phyloP scores from a whole-genome alignment of 495 filamentous ascomycete species.

The Lophiostoma macrostomum region DNA sequence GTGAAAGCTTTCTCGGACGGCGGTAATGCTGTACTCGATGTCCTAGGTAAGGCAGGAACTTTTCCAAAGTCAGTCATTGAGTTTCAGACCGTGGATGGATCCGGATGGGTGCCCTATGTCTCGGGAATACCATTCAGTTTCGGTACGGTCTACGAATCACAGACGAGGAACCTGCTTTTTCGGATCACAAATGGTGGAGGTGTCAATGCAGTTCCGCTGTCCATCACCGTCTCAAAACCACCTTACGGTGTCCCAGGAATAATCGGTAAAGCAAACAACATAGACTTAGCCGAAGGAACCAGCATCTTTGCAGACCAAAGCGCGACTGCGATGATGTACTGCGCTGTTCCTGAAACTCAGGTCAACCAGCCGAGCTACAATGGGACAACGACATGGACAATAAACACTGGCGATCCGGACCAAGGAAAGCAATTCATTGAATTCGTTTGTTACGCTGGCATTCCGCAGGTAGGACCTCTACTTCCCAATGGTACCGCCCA shows the following conservation, averaged over 20 bases:
- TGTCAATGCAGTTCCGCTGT: slow-evolving; percentile 39
- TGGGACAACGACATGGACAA: slow-evolving; percentile 44
- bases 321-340: slow-evolving; percentile 45
- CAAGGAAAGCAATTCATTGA: slow-evolving; percentile 43
- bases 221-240: slow-evolving; percentile 51
- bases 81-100: slow-evolving; percentile 47
- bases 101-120: slow-evolving; percentile 47
- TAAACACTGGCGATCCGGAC: slow-evolving; percentile 47
- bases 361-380: slow-evolving; percentile 46
- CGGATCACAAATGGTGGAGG: slow-evolving; percentile 46
- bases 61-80: slow-evolving; percentile 46
- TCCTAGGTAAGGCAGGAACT: slow-evolving; percentile 43
- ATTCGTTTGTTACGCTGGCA: slow-evolving; percentile 41
- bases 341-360: slow-evolving; percentile 48
- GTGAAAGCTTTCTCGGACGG: slow-evolving; percentile 45
- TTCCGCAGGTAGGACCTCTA: slow-evolving; percentile 36
- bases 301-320: slow-evolving; percentile 44
- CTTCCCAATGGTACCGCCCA: slow-evolving; percentile 32
- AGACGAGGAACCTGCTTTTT: slow-evolving; percentile 41
- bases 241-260: slow-evolving; percentile 44
- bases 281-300: slow-evolving; percentile 52
- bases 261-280: slow-evolving; percentile 43
- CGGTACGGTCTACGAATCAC: slow-evolving; percentile 45
- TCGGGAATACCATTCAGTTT: slow-evolving; percentile 43
- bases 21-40: slow-evolving; percentile 41